phyloP scores from a whole-genome alignment of 164 flowering plant species.

The Aristolochia californica region DNA sequence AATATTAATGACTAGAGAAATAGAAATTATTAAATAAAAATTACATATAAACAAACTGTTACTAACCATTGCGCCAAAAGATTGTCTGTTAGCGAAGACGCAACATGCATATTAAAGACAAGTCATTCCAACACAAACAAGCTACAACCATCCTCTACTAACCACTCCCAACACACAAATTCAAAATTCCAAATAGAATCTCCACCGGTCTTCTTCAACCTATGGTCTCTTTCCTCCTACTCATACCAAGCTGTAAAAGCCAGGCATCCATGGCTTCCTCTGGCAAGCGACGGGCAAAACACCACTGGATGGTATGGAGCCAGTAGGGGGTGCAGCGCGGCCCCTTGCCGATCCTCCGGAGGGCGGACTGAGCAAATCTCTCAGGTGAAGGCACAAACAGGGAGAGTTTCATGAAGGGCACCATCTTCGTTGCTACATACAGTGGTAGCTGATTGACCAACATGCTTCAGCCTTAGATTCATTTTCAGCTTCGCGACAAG shows the following conservation, averaged over 20 bases:
- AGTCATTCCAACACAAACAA: too few relatives aligned
- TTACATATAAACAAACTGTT: too few relatives aligned
- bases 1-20: too few relatives aligned
- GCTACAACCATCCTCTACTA: too few relatives aligned
- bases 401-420: background rate
- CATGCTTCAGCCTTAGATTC: background rate
- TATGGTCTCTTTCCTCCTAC: background rate
- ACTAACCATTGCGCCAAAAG: too few relatives aligned
- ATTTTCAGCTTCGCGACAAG: background rate
- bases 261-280: background rate
- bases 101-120: too few relatives aligned
- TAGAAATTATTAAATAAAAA: too few relatives aligned
- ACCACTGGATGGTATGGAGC: background rate
- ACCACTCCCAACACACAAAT: too few relatives aligned
- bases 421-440: background rate
- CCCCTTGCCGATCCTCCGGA: background rate
- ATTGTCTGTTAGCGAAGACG: too few relatives aligned
- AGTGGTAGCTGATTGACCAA: background rate
- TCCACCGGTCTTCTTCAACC: too few relatives aligned
- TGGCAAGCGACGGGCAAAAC: background rate
- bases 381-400: background rate
- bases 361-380: background rate
- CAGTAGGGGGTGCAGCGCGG: background rate
- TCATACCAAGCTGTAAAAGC: background rate
- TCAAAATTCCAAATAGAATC: too few relatives aligned